Percentiles rank a stretch among this genome's conserved stretches.
phyloP scores from a whole-genome alignment of 2,329 filamentous ascomycete genomes.

The Colletotrichum sansevieriae region DNA sequence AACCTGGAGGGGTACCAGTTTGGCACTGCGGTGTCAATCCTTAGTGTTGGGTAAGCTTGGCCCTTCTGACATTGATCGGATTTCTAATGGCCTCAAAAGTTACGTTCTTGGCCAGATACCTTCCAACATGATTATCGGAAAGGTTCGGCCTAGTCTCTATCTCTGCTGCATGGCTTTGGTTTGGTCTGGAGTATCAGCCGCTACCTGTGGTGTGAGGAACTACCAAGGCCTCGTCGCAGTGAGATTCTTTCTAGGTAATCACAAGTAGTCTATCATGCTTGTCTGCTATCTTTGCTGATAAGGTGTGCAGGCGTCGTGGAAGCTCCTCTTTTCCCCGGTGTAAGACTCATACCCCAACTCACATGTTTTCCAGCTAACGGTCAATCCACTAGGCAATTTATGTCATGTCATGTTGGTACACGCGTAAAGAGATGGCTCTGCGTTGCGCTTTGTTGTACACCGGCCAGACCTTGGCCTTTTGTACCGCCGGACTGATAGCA shows the following conservation, averaged over 20 bases:
- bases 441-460: slow-evolving; percentile 46
- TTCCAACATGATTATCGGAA: slow-evolving; percentile 43
- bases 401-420: slow-evolving; percentile 46
- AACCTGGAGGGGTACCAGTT: slow-evolving; percentile 45
- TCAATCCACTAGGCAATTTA: slow-evolving; percentile 32
- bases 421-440: slow-evolving; percentile 45
- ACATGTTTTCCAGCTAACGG: not conserved
- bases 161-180: slow-evolving; percentile 42
- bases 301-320: slow-evolving; percentile 32
- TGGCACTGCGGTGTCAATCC: slow-evolving; percentile 45
- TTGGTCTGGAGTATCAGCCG: slow-evolving; percentile 42
- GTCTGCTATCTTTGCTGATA: too few species aligned
- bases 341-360: not conserved
- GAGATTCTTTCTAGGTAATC: slow-evolving; percentile 38
- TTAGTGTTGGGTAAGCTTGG: slow-evolving; percentile 44
- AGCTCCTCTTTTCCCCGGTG: slow-evolving; percentile 42
- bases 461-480: slow-evolving; percentile 44
- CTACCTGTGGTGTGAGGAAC: slow-evolving; percentile 41
- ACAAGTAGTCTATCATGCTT: too few species aligned
- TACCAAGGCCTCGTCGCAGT: slow-evolving; percentile 42
- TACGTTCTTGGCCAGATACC: slow-evolving; percentile 42
- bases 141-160: slow-evolving; percentile 41
- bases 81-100: not conserved
- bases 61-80: rapidly evolving
- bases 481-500: slow-evolving; percentile 45